phyloP scores from a whole-genome alignment of 495 filamentous ascomycete species.

The Talaromyces thailandensis region DNA sequence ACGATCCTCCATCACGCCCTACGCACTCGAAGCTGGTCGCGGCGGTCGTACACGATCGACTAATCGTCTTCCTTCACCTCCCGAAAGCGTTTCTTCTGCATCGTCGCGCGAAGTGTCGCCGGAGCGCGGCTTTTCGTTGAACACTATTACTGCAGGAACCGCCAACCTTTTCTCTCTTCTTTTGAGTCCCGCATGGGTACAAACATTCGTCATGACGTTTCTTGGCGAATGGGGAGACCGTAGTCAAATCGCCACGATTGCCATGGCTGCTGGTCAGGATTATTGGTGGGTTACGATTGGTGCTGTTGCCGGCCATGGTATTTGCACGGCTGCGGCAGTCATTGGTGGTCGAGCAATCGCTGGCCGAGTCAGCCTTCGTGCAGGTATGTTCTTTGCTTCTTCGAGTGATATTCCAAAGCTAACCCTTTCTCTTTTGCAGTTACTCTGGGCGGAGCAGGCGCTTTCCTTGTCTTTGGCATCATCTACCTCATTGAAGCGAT shows the following conservation, averaged over 20 bases:
- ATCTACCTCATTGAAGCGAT: slow-evolving; percentile 84
- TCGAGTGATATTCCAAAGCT: slow-evolving; percentile 4
- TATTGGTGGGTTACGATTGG: slow-evolving; percentile 98
- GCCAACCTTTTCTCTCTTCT: slow-evolving; percentile 82
- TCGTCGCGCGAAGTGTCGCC: slow-evolving; percentile 53
- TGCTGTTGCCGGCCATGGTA: slow-evolving; percentile 74
- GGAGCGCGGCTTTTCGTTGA: slow-evolving; percentile 25
- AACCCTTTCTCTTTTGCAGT: slow-evolving; percentile 42
- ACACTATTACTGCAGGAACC: slow-evolving; percentile 49
- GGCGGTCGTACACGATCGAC: slow-evolving; percentile 35
- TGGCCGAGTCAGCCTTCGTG: slow-evolving; percentile 87
- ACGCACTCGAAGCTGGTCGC: slow-evolving; percentile 38
- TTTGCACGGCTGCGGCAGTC: slow-evolving; percentile 90
- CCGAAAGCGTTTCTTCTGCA: slow-evolving; percentile 44
- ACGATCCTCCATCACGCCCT: slow-evolving; percentile 44
- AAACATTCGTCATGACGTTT: slow-evolving; percentile 99
- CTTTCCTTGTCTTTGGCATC: slow-evolving; percentile 83
- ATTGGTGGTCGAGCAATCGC: slow-evolving; percentile 88
- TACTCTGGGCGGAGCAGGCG: slow-evolving; percentile 85
- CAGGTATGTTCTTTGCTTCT: slow-evolving; percentile 60
- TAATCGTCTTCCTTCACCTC: slow-evolving; percentile 44
- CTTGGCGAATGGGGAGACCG: slow-evolving; percentile 97
- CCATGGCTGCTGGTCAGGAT: slow-evolving; percentile 96
- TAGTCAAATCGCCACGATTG: slow-evolving; percentile 96
- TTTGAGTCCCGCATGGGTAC: slow-evolving; percentile 93